These are phyloP conservation scores for Plectosphaerella plurivora DNA, from an alignment of 2,329 filamentous ascomycete species.

Conservation along the genomic window DNA sequence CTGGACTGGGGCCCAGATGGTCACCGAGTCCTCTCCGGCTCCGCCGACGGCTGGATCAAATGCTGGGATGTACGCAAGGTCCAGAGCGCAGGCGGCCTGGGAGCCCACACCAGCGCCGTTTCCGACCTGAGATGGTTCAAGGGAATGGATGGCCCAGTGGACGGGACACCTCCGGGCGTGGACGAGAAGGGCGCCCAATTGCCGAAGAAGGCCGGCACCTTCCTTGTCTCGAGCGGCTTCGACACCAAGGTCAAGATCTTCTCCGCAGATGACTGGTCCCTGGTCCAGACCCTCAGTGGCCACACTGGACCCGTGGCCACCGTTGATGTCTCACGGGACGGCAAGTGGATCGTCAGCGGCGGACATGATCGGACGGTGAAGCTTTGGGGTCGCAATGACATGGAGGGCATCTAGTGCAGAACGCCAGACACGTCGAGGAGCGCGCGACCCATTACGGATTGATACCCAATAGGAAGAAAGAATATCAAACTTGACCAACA, in stretches of 20 bases:
- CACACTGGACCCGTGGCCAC: constrained; percentile 91
- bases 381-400: constrained; percentile 86
- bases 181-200: constrained; percentile 62
- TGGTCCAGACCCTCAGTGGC: constrained; percentile 81
- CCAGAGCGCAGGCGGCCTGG: constrained; percentile 75
- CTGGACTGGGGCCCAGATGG: constrained; percentile 91
- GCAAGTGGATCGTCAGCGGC: constrained; percentile 88
- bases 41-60: constrained; percentile 92
- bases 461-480: constrained; percentile 2
- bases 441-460: neutral
- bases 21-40: constrained; percentile 87
- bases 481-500: too few species aligned
- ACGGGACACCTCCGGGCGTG: constrained; percentile 53
- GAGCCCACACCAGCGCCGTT: constrained; percentile 86
- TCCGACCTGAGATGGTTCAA: constrained; percentile 94
- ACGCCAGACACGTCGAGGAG: neutral
- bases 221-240: constrained; percentile 87
- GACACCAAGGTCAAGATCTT: constrained; percentile 95
- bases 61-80: constrained; percentile 97
- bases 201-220: constrained; percentile 85
- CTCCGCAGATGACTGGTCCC: constrained; percentile 91
- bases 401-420: constrained; percentile 39
- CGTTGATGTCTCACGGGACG: constrained; percentile 81
- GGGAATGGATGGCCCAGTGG: constrained; percentile 70
- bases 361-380: constrained; percentile 95